Percentiles rank a stretch among this genome's conserved stretches.
These are phyloP conservation scores for Pseudevernia furfuracea DNA, from an alignment of 495 filamentous ascomycete genomes.

Conservation along the genomic window DNA sequence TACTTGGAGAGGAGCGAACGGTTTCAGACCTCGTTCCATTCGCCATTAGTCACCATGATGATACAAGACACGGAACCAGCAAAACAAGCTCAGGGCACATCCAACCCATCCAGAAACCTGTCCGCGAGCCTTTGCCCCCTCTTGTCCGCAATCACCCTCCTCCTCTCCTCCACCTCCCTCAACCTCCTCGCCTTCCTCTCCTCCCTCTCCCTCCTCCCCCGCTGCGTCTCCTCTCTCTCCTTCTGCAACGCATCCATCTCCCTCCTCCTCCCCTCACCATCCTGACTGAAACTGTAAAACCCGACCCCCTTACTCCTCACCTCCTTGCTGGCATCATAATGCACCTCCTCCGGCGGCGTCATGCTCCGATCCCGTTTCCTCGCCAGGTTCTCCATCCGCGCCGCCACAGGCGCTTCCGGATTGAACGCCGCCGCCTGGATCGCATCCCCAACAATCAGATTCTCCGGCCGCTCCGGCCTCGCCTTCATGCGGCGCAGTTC, in stretches of 20 bases:
- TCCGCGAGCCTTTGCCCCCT: constrained; percentile 56
- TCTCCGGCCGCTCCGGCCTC: constrained; percentile 54
- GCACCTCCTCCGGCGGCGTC: constrained; percentile 68
- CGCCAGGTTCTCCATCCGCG: constrained; percentile 65
- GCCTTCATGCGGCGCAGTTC: constrained; percentile 44
- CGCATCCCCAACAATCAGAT: constrained; percentile 76
- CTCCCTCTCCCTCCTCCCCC: constrained; percentile 46
- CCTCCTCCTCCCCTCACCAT: constrained; percentile 52
- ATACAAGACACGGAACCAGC: too few species aligned
- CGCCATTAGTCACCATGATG: too few species aligned
- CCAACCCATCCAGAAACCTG: constrained; percentile 57
- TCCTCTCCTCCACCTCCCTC: constrained; percentile 48
- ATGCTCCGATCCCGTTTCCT: constrained; percentile 61
- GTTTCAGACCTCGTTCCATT: too few species aligned
- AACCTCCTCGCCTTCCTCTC: constrained; percentile 41
- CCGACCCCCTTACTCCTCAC: constrained; percentile 81
- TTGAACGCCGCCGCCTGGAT: constrained; percentile 77
- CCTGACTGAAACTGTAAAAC: constrained; percentile 76
- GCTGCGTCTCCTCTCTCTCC: constrained; percentile 62
- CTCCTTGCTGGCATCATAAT: constrained; percentile 80
- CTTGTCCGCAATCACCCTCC: constrained; percentile 52
- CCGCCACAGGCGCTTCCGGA: constrained; percentile 50
- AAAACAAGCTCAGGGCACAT: too few species aligned
- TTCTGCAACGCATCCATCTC: constrained; percentile 70
- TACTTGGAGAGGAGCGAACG: too few species aligned